These are phyloP conservation scores for Jamesozyma piceae DNA, from an alignment of 805 yeast species.

Conservation along the genomic window DNA sequence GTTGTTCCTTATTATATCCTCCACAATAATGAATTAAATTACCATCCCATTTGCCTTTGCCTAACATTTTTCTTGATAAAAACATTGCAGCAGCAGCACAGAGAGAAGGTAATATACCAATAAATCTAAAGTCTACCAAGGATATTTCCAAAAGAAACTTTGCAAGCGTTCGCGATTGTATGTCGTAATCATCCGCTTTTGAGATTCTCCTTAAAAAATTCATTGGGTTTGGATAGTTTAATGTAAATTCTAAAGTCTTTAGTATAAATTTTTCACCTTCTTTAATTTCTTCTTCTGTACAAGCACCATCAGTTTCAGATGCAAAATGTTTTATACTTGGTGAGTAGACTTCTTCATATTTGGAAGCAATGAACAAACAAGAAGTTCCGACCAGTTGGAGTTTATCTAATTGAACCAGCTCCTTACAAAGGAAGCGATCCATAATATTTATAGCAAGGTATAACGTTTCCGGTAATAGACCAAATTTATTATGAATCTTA, in stretches of 20 bases:
- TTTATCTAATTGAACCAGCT: constrained; percentile 68
- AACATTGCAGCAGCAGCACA: constrained; percentile 89
- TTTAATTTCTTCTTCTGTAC: constrained; percentile 71
- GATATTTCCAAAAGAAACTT: constrained; percentile 78
- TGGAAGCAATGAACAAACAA: constrained; percentile 79
- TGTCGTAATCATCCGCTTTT: constrained; percentile 89
- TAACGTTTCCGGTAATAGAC: constrained; percentile 78
- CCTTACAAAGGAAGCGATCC: constrained; percentile 78
- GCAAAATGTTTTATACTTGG: constrained; percentile 84
- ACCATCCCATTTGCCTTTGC: constrained; percentile 68
- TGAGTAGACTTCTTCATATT: constrained; percentile 85
- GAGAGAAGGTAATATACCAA: constrained; percentile 69
- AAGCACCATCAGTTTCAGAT: constrained; percentile 76
- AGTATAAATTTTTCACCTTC: constrained; percentile 78
- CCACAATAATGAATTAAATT: constrained; percentile 88
- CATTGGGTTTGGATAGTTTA: constrained; percentile 88
- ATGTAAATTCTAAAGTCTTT: constrained; percentile 62
- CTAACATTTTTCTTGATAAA: constrained; percentile 67
- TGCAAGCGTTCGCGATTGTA: constrained; percentile 81
- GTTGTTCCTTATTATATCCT: constrained; percentile 66
- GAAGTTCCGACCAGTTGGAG: constrained; percentile 83
- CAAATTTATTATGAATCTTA: constrained; percentile 76
- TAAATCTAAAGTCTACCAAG: constrained; percentile 66
- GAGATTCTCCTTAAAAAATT: constrained; percentile 84
- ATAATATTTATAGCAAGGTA: constrained; percentile 75